phyloP scores from a whole-genome alignment of 75 land plant genomes.

The Sequoia sempervirens region DNA sequence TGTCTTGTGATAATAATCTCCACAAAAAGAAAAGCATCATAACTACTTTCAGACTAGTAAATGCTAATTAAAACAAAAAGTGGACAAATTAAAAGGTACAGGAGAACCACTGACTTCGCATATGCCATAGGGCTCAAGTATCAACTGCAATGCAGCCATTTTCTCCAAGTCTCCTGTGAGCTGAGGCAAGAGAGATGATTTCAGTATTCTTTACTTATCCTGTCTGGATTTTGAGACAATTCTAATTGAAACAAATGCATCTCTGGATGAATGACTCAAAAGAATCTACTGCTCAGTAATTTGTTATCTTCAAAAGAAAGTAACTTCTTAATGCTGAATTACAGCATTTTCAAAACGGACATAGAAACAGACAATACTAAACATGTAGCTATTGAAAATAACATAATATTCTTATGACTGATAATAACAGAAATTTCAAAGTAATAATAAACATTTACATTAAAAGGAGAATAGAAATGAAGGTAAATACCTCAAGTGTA shows the following conservation, averaged over 20 bases:
- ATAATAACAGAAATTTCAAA: neutral
- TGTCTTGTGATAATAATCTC: neutral
- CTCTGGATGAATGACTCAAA: neutral
- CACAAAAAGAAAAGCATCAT: neutral
- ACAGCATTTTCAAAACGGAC: neutral
- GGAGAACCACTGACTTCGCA: slow-evolving; percentile 62
- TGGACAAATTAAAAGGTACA: neutral
- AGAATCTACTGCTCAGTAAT: neutral
- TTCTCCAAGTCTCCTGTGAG: slow-evolving; percentile 87
- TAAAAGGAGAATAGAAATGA: neutral
- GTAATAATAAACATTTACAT: neutral
- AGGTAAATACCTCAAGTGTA: slow-evolving; percentile 74
- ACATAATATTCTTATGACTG: neutral
- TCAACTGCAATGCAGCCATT: slow-evolving; percentile 89
- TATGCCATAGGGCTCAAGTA: slow-evolving; percentile 90
- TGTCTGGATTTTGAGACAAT: neutral
- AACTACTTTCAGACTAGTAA: slow-evolving; percentile 1
- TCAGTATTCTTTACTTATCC: slow-evolving; percentile 4
- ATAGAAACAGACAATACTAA: neutral
- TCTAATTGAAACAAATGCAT: neutral
- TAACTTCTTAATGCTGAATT: neutral
- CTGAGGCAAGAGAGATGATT: slow-evolving; percentile 26
- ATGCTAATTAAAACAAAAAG: neutral
- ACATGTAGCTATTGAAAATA: neutral
- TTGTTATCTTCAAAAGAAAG: neutral